Evolutionary conservation across 1,284 basidiomycete genomes (phyloP), one percentile per base, ranked within the genome.

Genomic region (Vanrija sp.): DNA sequence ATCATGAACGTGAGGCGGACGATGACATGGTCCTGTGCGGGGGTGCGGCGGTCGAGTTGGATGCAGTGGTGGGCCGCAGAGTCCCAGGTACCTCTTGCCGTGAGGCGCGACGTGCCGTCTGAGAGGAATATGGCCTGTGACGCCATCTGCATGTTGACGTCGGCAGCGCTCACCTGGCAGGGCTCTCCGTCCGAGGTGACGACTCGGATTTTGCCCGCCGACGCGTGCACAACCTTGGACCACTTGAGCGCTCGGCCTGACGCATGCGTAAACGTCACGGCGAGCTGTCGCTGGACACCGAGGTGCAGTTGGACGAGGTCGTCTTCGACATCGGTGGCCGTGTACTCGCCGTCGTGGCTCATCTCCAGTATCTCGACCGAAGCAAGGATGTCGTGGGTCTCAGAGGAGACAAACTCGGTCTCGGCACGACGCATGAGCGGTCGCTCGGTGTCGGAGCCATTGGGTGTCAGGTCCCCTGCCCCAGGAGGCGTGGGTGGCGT

Each of bases 221-320:
- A 64, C 14, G 67, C 60, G 29, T 68, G 62, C 10, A 55, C 51
- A 40, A 96, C 80, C 57, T 86, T 84, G 34, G 82, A 81, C 94
- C 94, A 98, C 5, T 86, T 86, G 52, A 98, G 82, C 61, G 93
- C 87, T 42, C 83, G 83, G 0, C 95, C 95, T 7, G 94, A 96
- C 68, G 91, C 88, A 52, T 91, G 94, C 15, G 85, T 85, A 28
- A 98, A 78, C 1, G 83, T 83, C 50, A 98, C 75, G 28, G 84
- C 78, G 49, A 98, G 75, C 21, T 90, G 85, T 23, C 96, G 83
- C 71, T 98, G 95, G 21, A 98, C 77, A 8, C 95, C 95, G 76
- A 98, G 96, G 65, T 92, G 90, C 16, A 98, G 80, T 61, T 85
- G 86, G 73, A 97, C 95, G 46, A 85, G 85, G 9, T 93, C 92